Evolutionary conservation across 1,139 yeast genomes (phyloP).

Genomic region (Hansenula sp.): DNA sequence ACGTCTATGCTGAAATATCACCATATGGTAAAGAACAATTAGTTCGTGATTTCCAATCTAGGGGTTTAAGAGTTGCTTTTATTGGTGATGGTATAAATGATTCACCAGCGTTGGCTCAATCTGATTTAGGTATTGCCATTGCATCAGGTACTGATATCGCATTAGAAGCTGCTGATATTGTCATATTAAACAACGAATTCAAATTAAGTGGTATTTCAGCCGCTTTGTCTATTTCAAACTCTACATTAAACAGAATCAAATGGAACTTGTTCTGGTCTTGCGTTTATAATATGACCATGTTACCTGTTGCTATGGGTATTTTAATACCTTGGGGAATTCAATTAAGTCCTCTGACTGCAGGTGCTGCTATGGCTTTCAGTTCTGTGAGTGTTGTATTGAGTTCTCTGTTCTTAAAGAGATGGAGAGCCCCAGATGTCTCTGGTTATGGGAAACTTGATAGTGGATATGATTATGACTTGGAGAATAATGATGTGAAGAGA

Average conservation of each 20-base stretch:
- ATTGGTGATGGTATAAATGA: constrained; percentile 97
- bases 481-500: constrained; percentile 10
- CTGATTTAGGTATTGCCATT: constrained; percentile 87
- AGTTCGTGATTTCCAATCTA: constrained; percentile 50
- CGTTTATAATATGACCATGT: constrained; percentile 78
- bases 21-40: constrained; percentile 77
- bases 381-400: constrained; percentile 85
- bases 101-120: constrained; percentile 89
- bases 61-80: constrained; percentile 56
- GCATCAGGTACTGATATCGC: constrained; percentile 95
- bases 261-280: constrained; percentile 83
- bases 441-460: constrained; percentile 3
- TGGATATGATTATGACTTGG: constrained; percentile 10
- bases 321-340: constrained; percentile 73
- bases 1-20: constrained; percentile 71
- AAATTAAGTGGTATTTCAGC: constrained; percentile 59
- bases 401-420: constrained; percentile 63
- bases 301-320: constrained; percentile 95
- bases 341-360: constrained; percentile 86
- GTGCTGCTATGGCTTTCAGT: constrained; percentile 90
- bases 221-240: constrained; percentile 67
- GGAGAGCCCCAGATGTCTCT: constrained; percentile 43
- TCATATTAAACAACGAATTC: constrained; percentile 41
- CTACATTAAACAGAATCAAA: constrained; percentile 73
- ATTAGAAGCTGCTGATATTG: constrained; percentile 91